phyloP scores from a whole-genome alignment of 352 stramenopile species.

The Phytophthora constricta region DNA sequence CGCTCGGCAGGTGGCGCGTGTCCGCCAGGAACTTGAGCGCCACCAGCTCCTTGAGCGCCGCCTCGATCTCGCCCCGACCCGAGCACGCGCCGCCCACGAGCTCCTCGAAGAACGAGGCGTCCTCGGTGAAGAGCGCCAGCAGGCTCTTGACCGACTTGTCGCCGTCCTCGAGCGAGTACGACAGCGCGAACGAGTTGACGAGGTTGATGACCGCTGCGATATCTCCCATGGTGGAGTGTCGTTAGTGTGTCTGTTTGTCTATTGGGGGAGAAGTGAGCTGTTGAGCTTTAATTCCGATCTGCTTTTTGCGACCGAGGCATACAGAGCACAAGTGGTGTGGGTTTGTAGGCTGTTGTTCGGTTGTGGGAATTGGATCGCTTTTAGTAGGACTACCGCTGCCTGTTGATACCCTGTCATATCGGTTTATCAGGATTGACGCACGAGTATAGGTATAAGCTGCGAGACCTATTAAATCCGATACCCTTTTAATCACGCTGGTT shows the following conservation, averaged over 20 bases:
- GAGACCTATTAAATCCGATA: too few relatives aligned
- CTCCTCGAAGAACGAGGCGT: constrained; percentile 80
- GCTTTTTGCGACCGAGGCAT: too few relatives aligned
- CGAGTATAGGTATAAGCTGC: too few relatives aligned
- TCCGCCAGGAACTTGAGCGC: constrained; percentile 84
- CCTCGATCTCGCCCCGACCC: constrained; percentile 75
- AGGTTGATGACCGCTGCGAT: constrained; percentile 83
- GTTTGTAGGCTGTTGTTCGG: too few relatives aligned
- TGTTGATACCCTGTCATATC: too few relatives aligned
- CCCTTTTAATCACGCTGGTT: too few relatives aligned
- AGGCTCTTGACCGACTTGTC: constrained; percentile 74
- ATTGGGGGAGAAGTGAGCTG: not conserved
- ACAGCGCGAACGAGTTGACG: constrained; percentile 82
- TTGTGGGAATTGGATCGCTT: too few relatives aligned
- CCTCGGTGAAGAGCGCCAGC: constrained; percentile 71
- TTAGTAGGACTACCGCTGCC: too few relatives aligned
- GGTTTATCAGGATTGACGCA: too few relatives aligned
- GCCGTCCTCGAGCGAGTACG: constrained; percentile 82
- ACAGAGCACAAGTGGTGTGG: too few relatives aligned
- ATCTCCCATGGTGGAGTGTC: constrained; percentile 58
- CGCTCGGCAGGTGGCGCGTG: constrained; percentile 81
- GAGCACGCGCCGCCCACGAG: constrained; percentile 69
- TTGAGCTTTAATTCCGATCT: constrained; percentile 34
- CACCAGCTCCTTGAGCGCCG: constrained; percentile 69
- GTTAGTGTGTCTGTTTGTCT: too few relatives aligned